Evolutionary conservation across 345 rosid species (phyloP).

Genomic region (Moricandia arvensis): DNA sequence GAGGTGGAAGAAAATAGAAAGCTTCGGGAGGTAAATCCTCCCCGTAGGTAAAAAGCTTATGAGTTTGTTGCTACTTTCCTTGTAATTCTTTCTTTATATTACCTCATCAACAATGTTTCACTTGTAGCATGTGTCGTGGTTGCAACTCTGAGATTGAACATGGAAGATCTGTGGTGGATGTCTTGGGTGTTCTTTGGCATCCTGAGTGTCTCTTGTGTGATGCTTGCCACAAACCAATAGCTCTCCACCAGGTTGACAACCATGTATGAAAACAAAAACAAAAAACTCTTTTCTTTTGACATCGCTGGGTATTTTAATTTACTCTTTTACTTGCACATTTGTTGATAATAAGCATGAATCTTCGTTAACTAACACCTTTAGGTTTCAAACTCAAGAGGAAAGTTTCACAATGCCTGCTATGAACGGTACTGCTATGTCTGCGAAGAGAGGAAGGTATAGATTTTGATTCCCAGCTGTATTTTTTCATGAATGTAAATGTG

Average conservation of each 20-base stretch:
- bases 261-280: constrained; percentile 1
- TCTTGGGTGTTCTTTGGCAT: constrained; percentile 70
- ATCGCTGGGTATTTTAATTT: no score
- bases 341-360: background rate
- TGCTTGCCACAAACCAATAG: constrained; percentile 58
- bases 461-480: background rate
- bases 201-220: constrained; percentile 67
- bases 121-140: constrained; percentile 61
- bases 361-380: constrained; percentile 4
- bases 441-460: constrained; percentile 6
- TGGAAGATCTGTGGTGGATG: constrained; percentile 63
- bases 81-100: no score
- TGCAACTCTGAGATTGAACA: constrained; percentile 57
- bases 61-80: no score
- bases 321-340: no score
- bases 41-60: constrained; percentile 30
- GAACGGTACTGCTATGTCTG: constrained; percentile 28
- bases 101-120: background rate
- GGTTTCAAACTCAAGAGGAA: constrained; percentile 38
- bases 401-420: constrained; percentile 28
- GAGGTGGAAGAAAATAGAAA: constrained; percentile 11
- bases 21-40: background rate
- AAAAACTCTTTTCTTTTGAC: no score
- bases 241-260: constrained; percentile 54
- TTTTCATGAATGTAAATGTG: constrained; percentile 20